phyloP scores from a whole-genome alignment of 352 stramenopile genomes.

The Pythium volutum region DNA sequence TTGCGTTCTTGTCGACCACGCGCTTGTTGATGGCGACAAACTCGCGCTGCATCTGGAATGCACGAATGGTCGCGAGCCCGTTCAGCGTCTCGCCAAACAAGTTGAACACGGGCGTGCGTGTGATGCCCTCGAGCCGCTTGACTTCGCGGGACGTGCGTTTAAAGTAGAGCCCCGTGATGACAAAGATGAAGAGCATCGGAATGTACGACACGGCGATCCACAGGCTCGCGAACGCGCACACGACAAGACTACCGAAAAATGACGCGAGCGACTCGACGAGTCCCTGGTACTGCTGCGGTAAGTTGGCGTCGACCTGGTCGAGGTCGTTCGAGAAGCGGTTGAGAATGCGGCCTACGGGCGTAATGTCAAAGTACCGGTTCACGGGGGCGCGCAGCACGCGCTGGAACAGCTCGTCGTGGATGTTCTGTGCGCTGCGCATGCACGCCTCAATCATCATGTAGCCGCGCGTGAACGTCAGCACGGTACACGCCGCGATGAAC shows the following conservation, averaged over 20 bases:
- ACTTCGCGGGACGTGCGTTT: constrained; percentile 69
- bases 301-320: constrained; percentile 41
- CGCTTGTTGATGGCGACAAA: constrained; percentile 23
- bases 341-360: constrained; percentile 26
- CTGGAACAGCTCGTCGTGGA: constrained; percentile 43
- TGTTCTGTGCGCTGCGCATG: constrained; percentile 37
- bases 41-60: constrained; percentile 30
- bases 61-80: constrained; percentile 89
- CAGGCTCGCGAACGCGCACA: constrained; percentile 14
- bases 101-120: constrained; percentile 86
- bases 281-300: constrained; percentile 48
- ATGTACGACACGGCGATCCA: constrained; percentile 35
- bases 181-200: constrained; percentile 35
- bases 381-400: constrained; percentile 35
- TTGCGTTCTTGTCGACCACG: constrained; percentile 35
- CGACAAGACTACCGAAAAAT: constrained; percentile 33
- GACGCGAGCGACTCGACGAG: constrained; percentile 23
- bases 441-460: constrained; percentile 46
- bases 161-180: constrained; percentile 72
- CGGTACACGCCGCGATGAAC: constrained; percentile 30
- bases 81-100: constrained; percentile 89
- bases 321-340: constrained; percentile 43
- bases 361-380: constrained; percentile 39
- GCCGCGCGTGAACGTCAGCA: constrained; percentile 41
- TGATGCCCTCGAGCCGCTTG: constrained; percentile 91